Evolutionary conservation across 192 early-diverging fungal genomes (phyloP), one percentile per base, ranked within the genome.

Genomic region (Chytriomyces hyalinus): DNA sequence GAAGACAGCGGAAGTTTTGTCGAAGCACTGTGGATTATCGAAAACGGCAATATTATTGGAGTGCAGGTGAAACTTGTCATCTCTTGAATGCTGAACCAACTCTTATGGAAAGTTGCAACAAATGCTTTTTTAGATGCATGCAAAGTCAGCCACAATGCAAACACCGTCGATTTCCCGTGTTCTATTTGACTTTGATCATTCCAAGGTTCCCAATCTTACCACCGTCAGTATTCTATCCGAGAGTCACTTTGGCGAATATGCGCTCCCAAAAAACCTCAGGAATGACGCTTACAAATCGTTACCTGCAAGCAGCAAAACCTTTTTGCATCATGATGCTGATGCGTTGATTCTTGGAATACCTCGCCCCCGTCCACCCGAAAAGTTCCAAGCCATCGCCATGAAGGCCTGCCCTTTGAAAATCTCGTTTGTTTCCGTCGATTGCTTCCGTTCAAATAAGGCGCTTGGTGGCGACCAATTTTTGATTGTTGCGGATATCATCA

Each of bases 181-280:
- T 17, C 49, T 75, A 4, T 75, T 75, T 65, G 61, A 75, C 43
- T 64, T 65, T 36, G 47, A 44, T 15, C 7, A 6, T 7, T 9
- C 61, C 7, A 8, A 20, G 4, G 48, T n/a, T 11, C 71, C 71
- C 3, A 45, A 28, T 3, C 6, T 65, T 36, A 26, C 43, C n/a
- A 65, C 61, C 9, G 17, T 66, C 26, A 28, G 43, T 17, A 48
- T 75, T 49, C 48, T 75, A 7, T 75, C 73, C 10, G 73, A 65
- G 22, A 60, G 51, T 13, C 73, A 65, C 46, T 75, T 75, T 50
- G 73, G 73, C 11, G 73, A 75, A 44, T 47, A 60, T 9, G 73
- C 73, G 11, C 43, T 22, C 4, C 68, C 68, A n/a, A 11, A 17
- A 15, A 24, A 5, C 7, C 70, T 28, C 11, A 20, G 43, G 17